phyloP scores from a whole-genome alignment of 768 basidiomycete genomes.

The Phlegmacium glaucopus region DNA sequence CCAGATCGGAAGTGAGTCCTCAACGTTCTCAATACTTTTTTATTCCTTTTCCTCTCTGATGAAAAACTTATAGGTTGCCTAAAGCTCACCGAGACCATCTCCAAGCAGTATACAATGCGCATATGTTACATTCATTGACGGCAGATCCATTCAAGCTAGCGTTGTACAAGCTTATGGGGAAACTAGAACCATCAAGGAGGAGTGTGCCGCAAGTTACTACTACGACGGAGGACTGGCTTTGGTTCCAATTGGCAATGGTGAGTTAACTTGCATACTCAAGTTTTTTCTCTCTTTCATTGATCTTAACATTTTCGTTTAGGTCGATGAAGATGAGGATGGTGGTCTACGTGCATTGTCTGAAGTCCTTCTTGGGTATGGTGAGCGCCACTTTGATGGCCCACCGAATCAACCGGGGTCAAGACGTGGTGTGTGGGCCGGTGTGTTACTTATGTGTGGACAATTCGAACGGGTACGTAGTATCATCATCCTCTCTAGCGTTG shows the following conservation, averaged over 20 bases:
- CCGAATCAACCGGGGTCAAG: conserved; percentile 54
- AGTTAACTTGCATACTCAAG: too few relatives aligned
- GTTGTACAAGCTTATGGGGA: conserved; percentile 92
- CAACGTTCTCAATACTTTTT: neutral
- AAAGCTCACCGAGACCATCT: conserved; percentile 79
- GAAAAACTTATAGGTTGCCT: conserved; percentile 45
- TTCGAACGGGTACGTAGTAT: conserved; percentile 75
- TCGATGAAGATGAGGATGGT: conserved; percentile 80
- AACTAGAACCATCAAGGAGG: conserved; percentile 78
- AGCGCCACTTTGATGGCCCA: conserved; percentile 76
- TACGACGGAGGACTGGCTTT: conserved; percentile 97
- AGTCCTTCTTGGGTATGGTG: conserved; percentile 72
- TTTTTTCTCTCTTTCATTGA: neutral
- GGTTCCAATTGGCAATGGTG: conserved; percentile 93
- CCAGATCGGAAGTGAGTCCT: conserved; percentile 65
- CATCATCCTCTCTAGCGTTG: neutral
- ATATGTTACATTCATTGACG: conserved; percentile 84
- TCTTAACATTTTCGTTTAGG: conserved; percentile 32
- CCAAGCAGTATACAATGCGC: conserved; percentile 75
- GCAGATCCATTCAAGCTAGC: conserved; percentile 96
- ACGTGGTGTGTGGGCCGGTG: conserved; percentile 74
- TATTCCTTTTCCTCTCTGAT: conserved; percentile 1
- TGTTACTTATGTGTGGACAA: conserved; percentile 88
- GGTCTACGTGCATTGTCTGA: conserved; percentile 75
- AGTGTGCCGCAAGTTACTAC: conserved; percentile 81